phyloP scores from a whole-genome alignment of 805 yeast genomes.

The Priceomyces carsonii region DNA sequence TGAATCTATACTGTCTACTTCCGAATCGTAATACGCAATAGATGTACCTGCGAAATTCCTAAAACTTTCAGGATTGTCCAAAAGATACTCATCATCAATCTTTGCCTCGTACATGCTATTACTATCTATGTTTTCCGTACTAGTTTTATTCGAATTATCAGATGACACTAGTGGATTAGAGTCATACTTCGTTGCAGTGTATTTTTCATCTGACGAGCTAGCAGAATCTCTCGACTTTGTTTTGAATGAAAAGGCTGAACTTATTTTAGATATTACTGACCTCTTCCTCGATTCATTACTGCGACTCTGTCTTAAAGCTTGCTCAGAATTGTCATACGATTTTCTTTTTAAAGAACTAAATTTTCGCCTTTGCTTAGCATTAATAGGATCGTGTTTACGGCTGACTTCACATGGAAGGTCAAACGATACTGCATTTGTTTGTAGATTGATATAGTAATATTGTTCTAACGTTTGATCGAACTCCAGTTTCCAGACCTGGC shows the following conservation, averaged over 20 bases:
- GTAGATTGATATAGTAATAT: slow-evolving; percentile 40
- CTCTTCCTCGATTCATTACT: slow-evolving; percentile 5
- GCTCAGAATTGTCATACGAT: background rate
- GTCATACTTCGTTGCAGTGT: background rate
- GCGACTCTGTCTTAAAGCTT: too few species aligned
- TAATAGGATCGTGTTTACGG: slow-evolving; percentile 5
- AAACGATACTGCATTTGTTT: slow-evolving; percentile 36
- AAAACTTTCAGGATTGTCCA: slow-evolving; percentile 21
- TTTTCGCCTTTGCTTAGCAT: background rate
- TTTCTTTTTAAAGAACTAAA: slow-evolving; percentile 3
- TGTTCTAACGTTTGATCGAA: slow-evolving; percentile 39
- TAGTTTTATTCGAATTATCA: background rate
- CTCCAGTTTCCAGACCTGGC: slow-evolving; percentile 21
- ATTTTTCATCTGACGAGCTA: slow-evolving; percentile 2
- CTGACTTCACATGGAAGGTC: slow-evolving; percentile 50
- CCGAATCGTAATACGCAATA: slow-evolving; percentile 14
- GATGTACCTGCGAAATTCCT: slow-evolving; percentile 26
- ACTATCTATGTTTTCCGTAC: background rate
- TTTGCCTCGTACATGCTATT: background rate
- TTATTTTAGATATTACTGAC: slow-evolving; percentile 8
- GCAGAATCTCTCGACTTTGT: slow-evolving; percentile 11
- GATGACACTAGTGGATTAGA: background rate
- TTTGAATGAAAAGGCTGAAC: slow-evolving; percentile 13
- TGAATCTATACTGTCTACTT: slow-evolving; percentile 18
- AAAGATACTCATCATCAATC: slow-evolving; percentile 30